Evolutionary conservation across 192 early-diverging fungal genomes (phyloP), one percentile per base, ranked within the genome.

Genomic region (Polychytrium aggregatum): DNA sequence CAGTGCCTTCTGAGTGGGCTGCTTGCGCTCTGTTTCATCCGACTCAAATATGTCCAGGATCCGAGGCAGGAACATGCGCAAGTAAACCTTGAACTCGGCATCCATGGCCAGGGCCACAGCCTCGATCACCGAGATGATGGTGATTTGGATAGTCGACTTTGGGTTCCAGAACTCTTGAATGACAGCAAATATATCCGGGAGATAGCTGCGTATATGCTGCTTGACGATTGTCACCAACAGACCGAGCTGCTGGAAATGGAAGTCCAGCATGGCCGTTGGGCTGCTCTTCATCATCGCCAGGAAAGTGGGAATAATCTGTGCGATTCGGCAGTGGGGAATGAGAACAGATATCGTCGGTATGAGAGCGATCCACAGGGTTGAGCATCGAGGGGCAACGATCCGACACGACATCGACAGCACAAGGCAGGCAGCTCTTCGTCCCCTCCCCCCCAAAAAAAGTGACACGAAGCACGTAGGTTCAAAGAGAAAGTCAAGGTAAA

Each of bases 221-320:
- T 81, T 72, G 16, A 85, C 82, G 46, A 87, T 72, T 21, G 62
- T 41, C 0, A 88, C 84, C 13, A 91, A 58, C 28, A 73, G 68
- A 0, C 75, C 79, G 24, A 91, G 70, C 29, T 80, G 67, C 38
- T 81, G 79, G 46, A 90, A 84, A 51, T 88, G 85, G 31, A 84
- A 88, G 21, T 83, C 83, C 0, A 86, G 75, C 44, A 76, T 77
- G 2, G 63, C 60, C 0, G 67, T 48, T 1, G 81, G 79, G 18
- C 82, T 74, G 2, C 71, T 68, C 28, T 70, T 65, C 82, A 91
- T 87, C 21, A 84, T 71, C 5, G 67, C 65, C 36, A 90, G 49
- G 26, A 88, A 76, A 0, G 78, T 78, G 7, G 56, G 56, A 48
- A 58, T 51, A 14, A 58, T 50, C 45, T 56, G 0, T 5, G 18